phyloP scores from a whole-genome alignment of 352 stramenopile genomes.

The Heterotrichella gracilis region DNA sequence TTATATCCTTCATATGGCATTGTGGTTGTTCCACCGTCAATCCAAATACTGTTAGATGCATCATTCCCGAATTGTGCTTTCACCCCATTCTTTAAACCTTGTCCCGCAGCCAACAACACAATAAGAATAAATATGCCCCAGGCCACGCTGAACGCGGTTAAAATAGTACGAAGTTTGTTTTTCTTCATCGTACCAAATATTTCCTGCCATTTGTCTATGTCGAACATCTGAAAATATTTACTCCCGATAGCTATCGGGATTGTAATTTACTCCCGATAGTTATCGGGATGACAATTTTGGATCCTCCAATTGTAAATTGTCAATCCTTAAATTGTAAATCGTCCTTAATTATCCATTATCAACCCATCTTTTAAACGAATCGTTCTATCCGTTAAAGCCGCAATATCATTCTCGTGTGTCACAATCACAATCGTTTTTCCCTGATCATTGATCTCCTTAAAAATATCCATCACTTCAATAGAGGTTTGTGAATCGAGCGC shows the following conservation, averaged over 20 bases:
- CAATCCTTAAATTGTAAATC: not conserved
- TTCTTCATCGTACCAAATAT: not conserved
- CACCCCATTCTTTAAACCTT: not conserved
- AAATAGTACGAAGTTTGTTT: constrained; percentile 3
- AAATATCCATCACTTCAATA: constrained; percentile 9
- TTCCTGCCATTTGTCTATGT: not conserved
- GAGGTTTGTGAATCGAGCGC: not conserved
- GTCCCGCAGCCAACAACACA: not conserved
- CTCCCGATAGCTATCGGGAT: not conserved
- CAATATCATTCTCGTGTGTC: not conserved
- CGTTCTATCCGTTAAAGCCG: not conserved
- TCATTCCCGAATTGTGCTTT: not conserved
- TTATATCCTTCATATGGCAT: not conserved
- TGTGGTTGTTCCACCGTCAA: not conserved
- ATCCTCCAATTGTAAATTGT: too few relatives aligned
- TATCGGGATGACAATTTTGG: too few relatives aligned
- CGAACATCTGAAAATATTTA: not conserved
- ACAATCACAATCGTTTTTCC: constrained; percentile 6
- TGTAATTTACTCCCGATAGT: not conserved
- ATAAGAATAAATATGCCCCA: not conserved
- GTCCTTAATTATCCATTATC: not conserved
- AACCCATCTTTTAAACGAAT: constrained; percentile 6
- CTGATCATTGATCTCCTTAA: constrained; percentile 1
- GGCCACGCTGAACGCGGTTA: not conserved
- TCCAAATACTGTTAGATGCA: not conserved